Evolutionary conservation across 2,329 filamentous ascomycete species (phyloP), one percentile per base, ranked within the genome.

Genomic region (Microcera coccophila): DNA sequence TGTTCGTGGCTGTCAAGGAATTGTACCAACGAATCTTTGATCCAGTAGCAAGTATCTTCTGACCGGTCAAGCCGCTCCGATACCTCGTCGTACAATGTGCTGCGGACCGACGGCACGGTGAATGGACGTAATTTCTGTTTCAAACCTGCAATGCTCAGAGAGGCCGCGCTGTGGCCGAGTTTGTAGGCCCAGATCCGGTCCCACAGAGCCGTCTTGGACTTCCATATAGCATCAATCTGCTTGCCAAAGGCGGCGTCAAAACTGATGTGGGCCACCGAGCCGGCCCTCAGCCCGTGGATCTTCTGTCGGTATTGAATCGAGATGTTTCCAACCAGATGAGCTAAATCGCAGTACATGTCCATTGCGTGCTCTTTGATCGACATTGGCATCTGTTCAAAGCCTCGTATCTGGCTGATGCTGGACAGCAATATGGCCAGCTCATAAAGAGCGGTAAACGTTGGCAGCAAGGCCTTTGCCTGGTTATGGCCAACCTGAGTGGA

Each of bases 11-110:
- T 58, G 14, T 58, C 46, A 14, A 68, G 53, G 44, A 69, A 70
- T 4, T 66, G 60, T 2, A 57, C 47, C 3, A 70, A 51, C 20
- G 59, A 56, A 2, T 52, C 53, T 44, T 64, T 61, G 35, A 69
- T 54, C 67, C 67, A 70, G 28, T 63, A 58, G 44, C 67, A 69
- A 1, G 66, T 69, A 34, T 65, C 66, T 20, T 69, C 66, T 1
- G 65, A 60, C 0, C 66, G 61, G 26, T 64, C 58, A 14, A 65
- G 59, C 36, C 62, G 65, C 33, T 69, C 65, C 3, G 60, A 52
- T 4, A 68, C 59, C 34, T 67, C 62, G 5, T 62, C 62, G 16
- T 68, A 69, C 1, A 58, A 22, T 3, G 45, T 47, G 33, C 45
- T 56, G 34, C 54, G 45, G 5, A 68, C 54, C 1, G 57, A 55